A percentile compares a stretch with the other conserved stretches of the same genome.
phyloP scores from a whole-genome alignment of 2,329 filamentous ascomycete genomes.

The Cercospora sojina region DNA sequence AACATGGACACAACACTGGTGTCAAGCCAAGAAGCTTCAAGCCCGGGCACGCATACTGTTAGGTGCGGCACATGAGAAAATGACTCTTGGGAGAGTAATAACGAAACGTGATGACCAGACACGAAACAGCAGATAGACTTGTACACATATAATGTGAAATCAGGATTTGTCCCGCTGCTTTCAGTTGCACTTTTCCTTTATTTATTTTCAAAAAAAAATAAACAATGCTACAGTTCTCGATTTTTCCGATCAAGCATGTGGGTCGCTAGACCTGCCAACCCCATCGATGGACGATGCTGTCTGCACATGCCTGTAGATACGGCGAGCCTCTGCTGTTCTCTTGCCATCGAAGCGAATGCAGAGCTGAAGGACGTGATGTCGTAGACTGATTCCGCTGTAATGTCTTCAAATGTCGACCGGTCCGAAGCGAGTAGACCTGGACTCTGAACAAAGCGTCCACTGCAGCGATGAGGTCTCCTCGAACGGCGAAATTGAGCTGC shows the following conservation, averaged over 20 bases:
- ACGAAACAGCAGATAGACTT: conserved; percentile 1
- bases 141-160: neutral
- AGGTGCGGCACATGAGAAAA: neutral
- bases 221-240: neutral
- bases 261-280: conserved; percentile 4
- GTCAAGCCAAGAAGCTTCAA: conserved; percentile 19
- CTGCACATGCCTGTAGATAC: conserved; percentile 28
- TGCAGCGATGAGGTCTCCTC: conserved; percentile 25
- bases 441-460: conserved; percentile 26
- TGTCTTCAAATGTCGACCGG: conserved; percentile 23
- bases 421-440: conserved; percentile 28
- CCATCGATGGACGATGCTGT: conserved; percentile 26
- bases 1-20: conserved; percentile 18
- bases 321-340: conserved; percentile 23
- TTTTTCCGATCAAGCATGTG: neutral
- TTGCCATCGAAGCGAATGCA: conserved; percentile 24
- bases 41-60: conserved; percentile 10
- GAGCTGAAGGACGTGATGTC: conserved; percentile 1
- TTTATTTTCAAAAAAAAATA: neutral
- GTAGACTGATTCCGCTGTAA: conserved; percentile 4
- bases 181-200: neutral
- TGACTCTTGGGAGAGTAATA: neutral
- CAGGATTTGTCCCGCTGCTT: neutral
- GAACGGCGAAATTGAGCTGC: conserved; percentile 9
- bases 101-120: conserved; percentile 9